Evolutionary conservation across 441 rosid species (phyloP).

Genomic region (Pelargonium citronellum): DNA sequence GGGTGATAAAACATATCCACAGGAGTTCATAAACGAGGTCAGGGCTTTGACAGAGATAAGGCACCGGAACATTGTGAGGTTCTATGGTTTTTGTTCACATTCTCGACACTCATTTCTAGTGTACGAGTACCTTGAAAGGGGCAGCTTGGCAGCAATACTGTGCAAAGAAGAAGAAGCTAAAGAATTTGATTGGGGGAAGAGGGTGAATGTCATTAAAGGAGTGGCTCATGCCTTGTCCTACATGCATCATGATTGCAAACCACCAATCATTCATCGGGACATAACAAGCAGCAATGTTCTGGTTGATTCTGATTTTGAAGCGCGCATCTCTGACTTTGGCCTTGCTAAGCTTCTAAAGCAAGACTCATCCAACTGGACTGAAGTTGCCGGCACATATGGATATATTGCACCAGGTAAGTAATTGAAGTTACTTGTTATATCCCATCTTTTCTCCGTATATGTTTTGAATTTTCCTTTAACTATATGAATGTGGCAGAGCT

Average conservation of each 20-base stretch:
- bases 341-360: slow-evolving; percentile 22
- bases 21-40: slow-evolving; percentile 12
- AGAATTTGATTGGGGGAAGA: slow-evolving; percentile 24
- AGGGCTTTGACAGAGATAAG: slow-evolving; percentile 24
- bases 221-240: slow-evolving; percentile 31
- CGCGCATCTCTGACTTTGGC: slow-evolving; percentile 32
- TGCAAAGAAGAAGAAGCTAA: slow-evolving; percentile 8
- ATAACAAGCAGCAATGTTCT: slow-evolving; percentile 27
- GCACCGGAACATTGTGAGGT: slow-evolving; percentile 35
- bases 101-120: slow-evolving; percentile 24
- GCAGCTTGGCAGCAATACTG: slow-evolving; percentile 19
- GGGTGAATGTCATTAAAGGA: slow-evolving; percentile 24
- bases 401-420: slow-evolving; percentile 31
- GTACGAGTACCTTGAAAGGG: slow-evolving; percentile 27
- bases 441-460: too few relatives aligned
- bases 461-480: too few relatives aligned
- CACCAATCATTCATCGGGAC: slow-evolving; percentile 31
- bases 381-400: slow-evolving; percentile 29
- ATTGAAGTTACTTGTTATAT: too few relatives aligned
- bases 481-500: too few relatives aligned
- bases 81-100: slow-evolving; percentile 31
- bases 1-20: neutral
- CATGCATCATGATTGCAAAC: slow-evolving; percentile 34
- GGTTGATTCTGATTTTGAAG: slow-evolving; percentile 23
- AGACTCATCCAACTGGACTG: slow-evolving; percentile 32